phyloP scores from a whole-genome alignment of 139 green algal genomes.

The Zygnema cylindricum region DNA sequence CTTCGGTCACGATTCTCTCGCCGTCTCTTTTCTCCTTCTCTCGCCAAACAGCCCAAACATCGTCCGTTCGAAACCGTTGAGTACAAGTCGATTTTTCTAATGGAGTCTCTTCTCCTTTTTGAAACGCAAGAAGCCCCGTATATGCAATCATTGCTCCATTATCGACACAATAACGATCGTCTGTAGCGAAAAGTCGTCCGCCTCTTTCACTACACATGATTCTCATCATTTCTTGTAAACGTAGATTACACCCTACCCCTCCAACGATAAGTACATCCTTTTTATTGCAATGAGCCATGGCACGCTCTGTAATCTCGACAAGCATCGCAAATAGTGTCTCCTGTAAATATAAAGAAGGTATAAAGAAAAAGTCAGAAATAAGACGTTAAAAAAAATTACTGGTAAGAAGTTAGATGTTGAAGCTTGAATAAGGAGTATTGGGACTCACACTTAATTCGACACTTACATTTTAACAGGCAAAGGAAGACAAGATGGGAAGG shows the following conservation, averaged over 20 bases:
- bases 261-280: conserved; percentile 88
- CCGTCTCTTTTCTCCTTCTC: too few relatives aligned
- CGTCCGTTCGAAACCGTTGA: conserved; percentile 88
- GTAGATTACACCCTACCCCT: conserved; percentile 89
- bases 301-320: conserved; percentile 91
- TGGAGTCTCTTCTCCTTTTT: conserved; percentile 60
- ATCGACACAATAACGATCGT: conserved; percentile 90
- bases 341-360: too few relatives aligned
- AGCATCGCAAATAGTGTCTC: conserved; percentile 95
- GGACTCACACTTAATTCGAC: too few relatives aligned
- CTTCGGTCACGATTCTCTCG: too few relatives aligned
- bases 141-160: conserved; percentile 96
- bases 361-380: too few relatives aligned
- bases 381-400: too few relatives aligned
- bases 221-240: conserved; percentile 86
- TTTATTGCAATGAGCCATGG: conserved; percentile 84
- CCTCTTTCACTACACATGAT: conserved; percentile 74
- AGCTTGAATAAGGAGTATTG: too few relatives aligned
- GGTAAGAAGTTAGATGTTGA: too few relatives aligned
- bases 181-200: conserved; percentile 74
- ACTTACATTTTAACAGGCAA: neutral
- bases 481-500: conserved; percentile 1
- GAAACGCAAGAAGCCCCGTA: conserved; percentile 80
- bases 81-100: conserved; percentile 79
- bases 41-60: conserved; percentile 79